Evolutionary conservation across 2,329 filamentous ascomycete species (phyloP), one percentile per base, ranked within the genome.

Genomic region (Trichoderma sp.): DNA sequence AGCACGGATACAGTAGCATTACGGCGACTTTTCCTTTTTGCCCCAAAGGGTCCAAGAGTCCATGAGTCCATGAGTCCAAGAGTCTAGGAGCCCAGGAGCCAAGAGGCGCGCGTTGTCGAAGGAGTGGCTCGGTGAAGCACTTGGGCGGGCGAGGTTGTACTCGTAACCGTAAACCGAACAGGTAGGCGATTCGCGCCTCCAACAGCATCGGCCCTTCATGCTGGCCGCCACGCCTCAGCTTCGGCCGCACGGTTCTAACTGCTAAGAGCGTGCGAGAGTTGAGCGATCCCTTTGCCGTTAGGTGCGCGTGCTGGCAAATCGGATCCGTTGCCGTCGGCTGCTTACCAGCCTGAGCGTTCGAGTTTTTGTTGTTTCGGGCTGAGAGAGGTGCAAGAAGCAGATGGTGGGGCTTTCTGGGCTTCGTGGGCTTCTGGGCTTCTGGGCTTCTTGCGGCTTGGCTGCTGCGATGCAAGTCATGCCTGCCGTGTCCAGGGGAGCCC

Each of bases 391-490:
- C 9, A 57, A 65, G 52, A 65, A 34, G n/a, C 34, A 19, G 15
- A 15, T 42, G 52, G 63, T 65, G 63, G 63, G 52, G 63, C 50
- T 25, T n/a, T n/a, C n/a, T n/a, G n/a, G n/a, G n/a, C n/a, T n/a
- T n/a, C n/a, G 34, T 22, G 39, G 39, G 17, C 39, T 45, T n/a
- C n/a, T 45, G 27, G 50, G 8, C 50, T 25, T 35, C 39, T 65
- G 48, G 22, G 27, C 37, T 57, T 65, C 22, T 39, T 53, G 34
- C 48, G 17, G 25, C 60, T 56, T 64, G 35, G 52, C 37, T 37
- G 52, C 37, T 37, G 13, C 45, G 63, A 65, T 65, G 63, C 63
- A 65, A 57, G 63, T 35, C 63, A 65, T 65, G 61, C 61, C 60
- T 64, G 60, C 60, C 60, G 60, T 54, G 19, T 25, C 27, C 27